Evolutionary conservation across 345 rosid genomes (phyloP).

Genomic region (Dimocarpus longan): DNA sequence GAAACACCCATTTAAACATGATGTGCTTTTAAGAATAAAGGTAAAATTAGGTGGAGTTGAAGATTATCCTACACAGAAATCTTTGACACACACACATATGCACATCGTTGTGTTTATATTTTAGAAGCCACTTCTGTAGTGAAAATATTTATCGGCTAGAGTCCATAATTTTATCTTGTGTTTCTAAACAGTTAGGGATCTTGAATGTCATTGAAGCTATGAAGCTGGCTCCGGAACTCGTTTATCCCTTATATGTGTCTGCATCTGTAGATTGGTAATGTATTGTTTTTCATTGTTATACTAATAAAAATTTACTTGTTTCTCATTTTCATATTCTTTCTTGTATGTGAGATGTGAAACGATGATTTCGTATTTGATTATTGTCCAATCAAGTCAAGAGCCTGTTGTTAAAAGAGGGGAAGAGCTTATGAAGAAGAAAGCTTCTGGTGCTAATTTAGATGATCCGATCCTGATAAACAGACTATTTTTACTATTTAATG

Average conservation of each 20-base stretch:
- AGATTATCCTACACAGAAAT: slow-evolving; percentile 9
- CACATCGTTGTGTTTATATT: background rate
- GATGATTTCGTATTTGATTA: slow-evolving; percentile 27
- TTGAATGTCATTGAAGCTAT: slow-evolving; percentile 81
- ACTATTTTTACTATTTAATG: slow-evolving; percentile 74
- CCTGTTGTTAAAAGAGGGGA: slow-evolving; percentile 85
- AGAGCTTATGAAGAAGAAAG: slow-evolving; percentile 80
- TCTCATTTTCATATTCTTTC: slow-evolving; percentile 18
- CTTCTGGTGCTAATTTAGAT: slow-evolving; percentile 73
- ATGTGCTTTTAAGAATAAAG: slow-evolving; percentile 74
- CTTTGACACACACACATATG: background rate
- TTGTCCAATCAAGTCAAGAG: slow-evolving; percentile 69
- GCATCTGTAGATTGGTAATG: slow-evolving; percentile 78
- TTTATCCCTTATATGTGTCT: slow-evolving; percentile 76
- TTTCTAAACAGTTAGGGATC: slow-evolving; percentile 71
- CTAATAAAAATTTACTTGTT: background rate
- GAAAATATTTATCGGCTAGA: background rate
- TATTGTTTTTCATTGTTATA: slow-evolving; percentile 16
- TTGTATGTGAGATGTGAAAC: slow-evolving; percentile 8
- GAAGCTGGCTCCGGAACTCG: slow-evolving; percentile 72
- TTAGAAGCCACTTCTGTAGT: background rate
- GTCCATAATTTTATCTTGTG: background rate
- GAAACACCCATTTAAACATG: slow-evolving; percentile 67
- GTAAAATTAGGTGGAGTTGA: slow-evolving; percentile 38
- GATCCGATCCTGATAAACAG: slow-evolving; percentile 68